Base-by-base conservation (phyloP, 2,329 filamentous ascomycete genomes). In the Diaporthe citrichinensis region DNA sequence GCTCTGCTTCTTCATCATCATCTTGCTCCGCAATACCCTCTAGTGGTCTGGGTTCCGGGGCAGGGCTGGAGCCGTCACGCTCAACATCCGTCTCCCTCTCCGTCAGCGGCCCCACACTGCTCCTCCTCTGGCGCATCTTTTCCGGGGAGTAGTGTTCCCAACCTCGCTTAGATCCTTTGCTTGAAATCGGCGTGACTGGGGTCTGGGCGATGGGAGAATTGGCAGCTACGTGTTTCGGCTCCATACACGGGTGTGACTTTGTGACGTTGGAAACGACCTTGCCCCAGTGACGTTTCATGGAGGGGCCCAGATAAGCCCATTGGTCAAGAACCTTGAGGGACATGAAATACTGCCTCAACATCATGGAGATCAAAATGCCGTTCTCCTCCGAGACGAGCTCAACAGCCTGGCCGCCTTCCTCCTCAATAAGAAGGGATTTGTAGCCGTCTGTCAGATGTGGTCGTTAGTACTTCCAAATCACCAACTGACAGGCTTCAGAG, bases 301-400 rank as follows among this genome's bases (percentile, higher is more conserved):
- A 88, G 1, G 89, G 86, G 20, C 92, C 90, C 86, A 94, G 94
- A 75, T 92, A 88, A 76, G 90, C 92, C 95, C 95, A 98, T 80
- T 91, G 91, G 25, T 95, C 94, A 36, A 98, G 85, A 1, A 96
- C 93, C 74, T 94, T 94, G 58, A 98, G 88, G 9, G 92, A 94
- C 89, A 98, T 93, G 84, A 98, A 98, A 84, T 98, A 98, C 82
- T 98, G 95, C 17, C 95, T 91, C 28, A 98, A 88, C 82, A 98
- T 92, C 81, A 94, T 94, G 67, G 94, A 95, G 79, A 98, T 94
- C 74, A 98, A 88, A 23, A 97, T 92, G 4, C 95, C 96, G 79
- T 94, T 96, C 82, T 98, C 95, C 80, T 98, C 95, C 41, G 92
- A 92, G 7, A 98, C 92, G 23, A 98, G 85, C 81, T 96, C 94